Evolutionary conservation across 768 basidiomycete genomes (phyloP).

Genomic region (Infundibulicybe gibba): DNA sequence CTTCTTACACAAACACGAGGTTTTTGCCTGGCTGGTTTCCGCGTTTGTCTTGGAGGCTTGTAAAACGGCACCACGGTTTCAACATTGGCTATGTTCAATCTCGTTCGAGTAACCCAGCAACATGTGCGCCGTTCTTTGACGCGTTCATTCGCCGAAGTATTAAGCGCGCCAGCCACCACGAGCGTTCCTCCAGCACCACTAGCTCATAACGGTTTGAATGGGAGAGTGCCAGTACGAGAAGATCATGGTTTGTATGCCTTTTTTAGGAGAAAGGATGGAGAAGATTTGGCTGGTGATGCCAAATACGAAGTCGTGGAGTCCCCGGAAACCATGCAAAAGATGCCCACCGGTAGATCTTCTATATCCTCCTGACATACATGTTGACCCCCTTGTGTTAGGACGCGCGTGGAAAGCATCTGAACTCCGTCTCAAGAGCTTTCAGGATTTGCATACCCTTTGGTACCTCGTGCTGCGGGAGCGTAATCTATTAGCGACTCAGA

Average conservation of each 20-base stretch:
- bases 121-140: conserved; percentile 3
- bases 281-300: conserved; percentile 40
- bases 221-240: conserved; percentile 35
- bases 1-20: no score
- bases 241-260: conserved; percentile 79
- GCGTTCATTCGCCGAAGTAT: conserved; percentile 7
- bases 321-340: conserved; percentile 20
- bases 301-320: conserved; percentile 47
- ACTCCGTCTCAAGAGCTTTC: conserved; percentile 86
- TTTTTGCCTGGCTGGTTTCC: no score
- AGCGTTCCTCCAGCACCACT: conserved; percentile 5
- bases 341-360: conserved; percentile 21
- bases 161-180: conserved; percentile 1
- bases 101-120: conserved; percentile 6
- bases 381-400: conserved; percentile 44
- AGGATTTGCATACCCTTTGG: conserved; percentile 93
- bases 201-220: conserved; percentile 7
- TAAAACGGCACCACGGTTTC: background rate
- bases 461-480: conserved; percentile 86
- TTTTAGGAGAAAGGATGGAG: conserved; percentile 56
- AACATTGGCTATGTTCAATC: conserved; percentile 7
- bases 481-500: conserved; percentile 87
- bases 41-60: no score
- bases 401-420: conserved; percentile 86
- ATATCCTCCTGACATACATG: conserved; percentile 1